Evolutionary conservation across 345 rosid species (phyloP), one percentile per base, ranked within the genome.

Genomic region (Hirschfeldia incana): DNA sequence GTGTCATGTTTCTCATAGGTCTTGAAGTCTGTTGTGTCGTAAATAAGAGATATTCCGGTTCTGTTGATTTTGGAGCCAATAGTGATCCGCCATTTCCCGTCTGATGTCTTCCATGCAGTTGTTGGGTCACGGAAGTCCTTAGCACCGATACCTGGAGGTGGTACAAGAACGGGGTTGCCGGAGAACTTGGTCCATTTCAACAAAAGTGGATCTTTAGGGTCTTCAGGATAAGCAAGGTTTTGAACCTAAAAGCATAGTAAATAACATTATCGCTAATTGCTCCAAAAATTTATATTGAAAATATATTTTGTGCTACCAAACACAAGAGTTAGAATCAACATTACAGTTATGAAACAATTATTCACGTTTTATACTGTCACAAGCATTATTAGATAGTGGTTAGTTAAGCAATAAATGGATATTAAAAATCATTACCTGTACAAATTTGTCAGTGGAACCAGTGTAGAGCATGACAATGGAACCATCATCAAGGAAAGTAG

Each of bases 81-180:
- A 1, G 86, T 61, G 27, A 94, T 78, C 12, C 98, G 81, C 98
- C 98, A 94, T 66, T 91, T 94, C 4, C 97, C 98, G 6, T 81
- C 80, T 0, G 92, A 85, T 36, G 94, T 89, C 5, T 64, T 67
- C 98, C 98, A 94, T n/a, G 97, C 98, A 0, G 98, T 94, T 3
- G 98, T 94, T 0, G 98, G 98, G 70, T 94, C 98, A 2, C 98
- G 94, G 85, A 94, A 94, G 76, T 94, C 98, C 87, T 81, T 81
- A 64, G 17, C 6, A 13, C 69, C 68, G 33, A 91, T 84, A 37
- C 94, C 92, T 0, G 87, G 87, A 4, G 98, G 98, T 0, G 97
- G 94, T 69, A 81, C 83, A 3, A 94, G 86, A 44, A 94, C 89
- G 0, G 98, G 98, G 77, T 94, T 94, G 33, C 89, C 88, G 0